Evolutionary conservation across 2,329 filamentous ascomycete genomes (phyloP).

Genomic region (Penicillium sp.): DNA sequence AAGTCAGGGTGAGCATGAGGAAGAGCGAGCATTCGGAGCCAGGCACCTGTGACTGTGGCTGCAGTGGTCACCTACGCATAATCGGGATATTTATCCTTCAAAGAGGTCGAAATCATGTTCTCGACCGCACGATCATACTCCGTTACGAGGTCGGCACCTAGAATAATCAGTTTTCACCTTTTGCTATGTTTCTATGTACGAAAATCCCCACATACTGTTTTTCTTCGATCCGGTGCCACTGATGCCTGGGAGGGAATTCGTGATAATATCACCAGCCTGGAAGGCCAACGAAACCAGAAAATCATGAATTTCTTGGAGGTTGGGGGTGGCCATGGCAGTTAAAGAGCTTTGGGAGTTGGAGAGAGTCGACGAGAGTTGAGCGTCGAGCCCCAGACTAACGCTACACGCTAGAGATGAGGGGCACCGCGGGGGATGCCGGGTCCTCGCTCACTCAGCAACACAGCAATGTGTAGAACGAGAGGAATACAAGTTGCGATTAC

Average conservation of each 20-base stretch:
- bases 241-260: conserved; percentile 37
- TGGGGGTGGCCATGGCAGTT: conserved; percentile 12
- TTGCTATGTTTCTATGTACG: too few relatives aligned
- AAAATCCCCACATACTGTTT: conserved; percentile 35
- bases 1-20: not conserved
- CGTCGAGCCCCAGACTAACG: not conserved
- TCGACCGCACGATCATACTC: conserved; percentile 61
- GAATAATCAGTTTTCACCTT: not conserved
- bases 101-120: conserved; percentile 49
- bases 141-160: conserved; percentile 58
- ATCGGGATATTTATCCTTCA: conserved; percentile 50
- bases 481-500: not conserved
- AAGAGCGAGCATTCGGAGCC: not conserved
- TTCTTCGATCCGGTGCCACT: conserved; percentile 42
- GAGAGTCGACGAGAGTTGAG: not conserved
- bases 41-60: not conserved
- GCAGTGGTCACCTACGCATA: conserved; percentile 40
- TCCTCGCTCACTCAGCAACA: not conserved
- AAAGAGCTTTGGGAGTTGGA: not conserved
- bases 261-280: conserved; percentile 43
- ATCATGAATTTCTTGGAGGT: conserved; percentile 42
- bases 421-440: not conserved
- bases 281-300: conserved; percentile 38
- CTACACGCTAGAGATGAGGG: not conserved
- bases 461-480: not conserved